Conservation (phyloP, 371 early-diverging fungal genomes). For the Nosema muscidifuracis region DNA sequence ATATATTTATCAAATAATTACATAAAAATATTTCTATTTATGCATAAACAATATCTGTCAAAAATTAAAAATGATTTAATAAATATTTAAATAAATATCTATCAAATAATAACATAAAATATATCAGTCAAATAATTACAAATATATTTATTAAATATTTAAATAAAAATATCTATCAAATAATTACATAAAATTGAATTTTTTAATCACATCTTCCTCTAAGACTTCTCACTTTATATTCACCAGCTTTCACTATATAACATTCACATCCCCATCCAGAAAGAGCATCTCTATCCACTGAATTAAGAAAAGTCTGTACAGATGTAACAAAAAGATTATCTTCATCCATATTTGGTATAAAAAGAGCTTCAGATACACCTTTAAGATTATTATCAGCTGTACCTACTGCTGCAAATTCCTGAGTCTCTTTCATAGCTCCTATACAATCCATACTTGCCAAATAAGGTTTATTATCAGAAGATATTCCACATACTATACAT, state of each 20-base stretch:
- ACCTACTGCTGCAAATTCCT: constrained; percentile 89
- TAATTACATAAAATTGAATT: too few relatives aligned
- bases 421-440: constrained; percentile 84
- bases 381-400: constrained; percentile 79
- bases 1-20: too few relatives aligned
- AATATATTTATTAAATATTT: too few relatives aligned
- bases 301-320: constrained; percentile 86
- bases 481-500: constrained; percentile 87
- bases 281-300: constrained; percentile 90
- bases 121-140: too few relatives aligned
- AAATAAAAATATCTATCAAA: too few relatives aligned
- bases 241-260: constrained; percentile 37
- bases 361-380: constrained; percentile 94
- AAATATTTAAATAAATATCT: too few relatives aligned
- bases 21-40: too few relatives aligned
- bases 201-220: constrained; percentile 61
- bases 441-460: constrained; percentile 90
- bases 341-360: constrained; percentile 86
- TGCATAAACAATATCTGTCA: too few relatives aligned
- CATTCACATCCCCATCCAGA: constrained; percentile 92
- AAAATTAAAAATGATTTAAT: too few relatives aligned
- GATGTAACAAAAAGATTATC: constrained; percentile 93
- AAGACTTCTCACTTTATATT: constrained; percentile 49
- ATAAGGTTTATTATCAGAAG: constrained; percentile 70
- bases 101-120: too few relatives aligned